Evolutionary conservation across 2,329 filamentous ascomycete genomes (phyloP), one percentile per base, ranked within the genome.

Genomic region (Venturia aucupariae): DNA sequence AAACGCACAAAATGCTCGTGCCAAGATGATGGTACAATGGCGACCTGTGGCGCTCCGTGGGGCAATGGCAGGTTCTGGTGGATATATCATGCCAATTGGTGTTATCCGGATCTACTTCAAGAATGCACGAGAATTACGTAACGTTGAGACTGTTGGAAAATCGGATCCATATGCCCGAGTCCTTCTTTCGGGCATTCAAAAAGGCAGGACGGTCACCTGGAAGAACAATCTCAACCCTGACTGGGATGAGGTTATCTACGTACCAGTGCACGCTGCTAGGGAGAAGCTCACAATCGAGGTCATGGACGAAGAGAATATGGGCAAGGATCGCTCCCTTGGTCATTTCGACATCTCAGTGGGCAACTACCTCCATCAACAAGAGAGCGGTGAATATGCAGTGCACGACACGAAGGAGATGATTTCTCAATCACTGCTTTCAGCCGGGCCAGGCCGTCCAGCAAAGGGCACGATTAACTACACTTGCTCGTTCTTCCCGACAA

Each of bases 101-200:
- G 92, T 99, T 27, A 90, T 97, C 86, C 88, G 94, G 67, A 82
- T 99, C 69, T 92, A 99, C 75, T 93, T 97, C 80, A 85, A 90
- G 78, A 87, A 85, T 71, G 94, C 91, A 38, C 84, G 82, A 61
- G 86, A 92, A 70, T 83, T 99, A 54, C 90, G 92, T 66, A 99
- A 99, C 74, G 83, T 97, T 63, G 94, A 99, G 76, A 90, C 91
- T 2, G 85, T 99, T 75, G 94, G 94, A 76, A 97, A 97, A 77
- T 97, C 94, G 0, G 95, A 99, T 75, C 91, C 94, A 0, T 99
- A 99, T 71, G 90, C 87, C 27, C 88, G 93, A 51, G 89, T 97
- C 1, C 77, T 97, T 63, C 82, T 97, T 8, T 96, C 92, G 60
- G 93, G 94, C 57, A 86, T 97, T 65, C 89, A 94, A 73, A 96